Base-by-base conservation (phyloP, 352 stramenopile genomes). In the Pythium apleroticum region DNA sequence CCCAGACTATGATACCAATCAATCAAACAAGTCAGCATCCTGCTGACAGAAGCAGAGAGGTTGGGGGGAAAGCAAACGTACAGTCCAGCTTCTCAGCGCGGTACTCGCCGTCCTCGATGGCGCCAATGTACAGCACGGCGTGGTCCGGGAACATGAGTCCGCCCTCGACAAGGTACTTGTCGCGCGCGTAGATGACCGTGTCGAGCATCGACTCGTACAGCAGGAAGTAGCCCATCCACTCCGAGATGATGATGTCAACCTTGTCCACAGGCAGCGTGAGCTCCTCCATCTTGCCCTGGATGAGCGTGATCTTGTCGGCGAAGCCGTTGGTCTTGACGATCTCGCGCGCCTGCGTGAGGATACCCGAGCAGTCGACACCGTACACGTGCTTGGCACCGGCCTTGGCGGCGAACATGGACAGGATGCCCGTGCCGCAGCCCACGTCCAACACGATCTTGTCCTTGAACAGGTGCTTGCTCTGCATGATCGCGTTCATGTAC, bases 161-260 rank as follows among this genome's bases (percentile, higher is more conserved):
- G 41, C 84, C 91, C 25, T 90, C 73, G 35, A 93, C 85, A 17
- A 99, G 81, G 84, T 95, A 99, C 72, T 97, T 98, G 74, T 99
- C 96, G 15, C 96, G 79, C n/a, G 96, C 96, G 74, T 90, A 98
- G 19, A 99, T 75, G 6, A 99, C 96, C 24, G 95, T 98, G 68
- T 99, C 95, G 27, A 99, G 81, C 97, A 99, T 99, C 48, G 89
- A 98, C 78, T 99, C 96, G 74, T 99, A 99, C 4, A 99, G 76
- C 24, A 99, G 71, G 69, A 98, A 98, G 77, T 99, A 99, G 54
- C 96, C 96, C 96, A 99, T 99, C 96, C 97, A 99, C 78, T 99
- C 96, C n/a, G 89, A 98, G 52, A 99, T 96, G 72, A 99, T 98
- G 60, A 99, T 98, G 78, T 99, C 96, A 19, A 99, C 93, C 41